A percentile compares a stretch with the other conserved stretches of the same genome.
phyloP scores from a whole-genome alignment of 495 filamentous ascomycete species.

The Podospora bellae-mahoneyi region DNA sequence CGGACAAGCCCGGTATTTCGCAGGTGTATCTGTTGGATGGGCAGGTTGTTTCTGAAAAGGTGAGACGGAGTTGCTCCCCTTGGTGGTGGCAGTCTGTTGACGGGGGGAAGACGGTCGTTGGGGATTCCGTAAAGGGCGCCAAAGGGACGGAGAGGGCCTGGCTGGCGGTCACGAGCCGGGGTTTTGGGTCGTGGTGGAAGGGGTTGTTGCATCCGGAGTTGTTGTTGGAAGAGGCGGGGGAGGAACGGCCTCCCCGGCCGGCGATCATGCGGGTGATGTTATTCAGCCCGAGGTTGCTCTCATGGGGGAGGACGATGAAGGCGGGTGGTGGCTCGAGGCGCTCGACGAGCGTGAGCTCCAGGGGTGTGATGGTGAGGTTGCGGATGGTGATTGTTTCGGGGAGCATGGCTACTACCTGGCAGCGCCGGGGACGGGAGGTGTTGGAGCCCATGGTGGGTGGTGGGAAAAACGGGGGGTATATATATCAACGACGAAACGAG shows the following conservation, averaged over 20 bases:
- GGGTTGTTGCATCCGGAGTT: slow-evolving; percentile 9
- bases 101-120: slow-evolving; percentile 36
- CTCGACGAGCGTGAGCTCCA: slow-evolving; percentile 72
- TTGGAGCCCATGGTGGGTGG: slow-evolving; percentile 20
- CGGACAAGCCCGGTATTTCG: slow-evolving; percentile 37
- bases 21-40: slow-evolving; percentile 36
- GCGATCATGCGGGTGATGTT: slow-evolving; percentile 52
- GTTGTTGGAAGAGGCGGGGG: neutral
- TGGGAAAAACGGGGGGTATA: neutral
- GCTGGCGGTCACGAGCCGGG: slow-evolving; percentile 16
- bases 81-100: slow-evolving; percentile 22
- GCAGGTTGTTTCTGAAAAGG: slow-evolving; percentile 39
- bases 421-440: slow-evolving; percentile 11
- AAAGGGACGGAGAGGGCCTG: slow-evolving; percentile 38
- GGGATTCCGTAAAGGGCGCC: slow-evolving; percentile 36
- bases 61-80: slow-evolving; percentile 43
- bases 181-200: slow-evolving; percentile 23
- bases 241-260: slow-evolving; percentile 4
- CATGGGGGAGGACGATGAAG: neutral
- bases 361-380: slow-evolving; percentile 72
- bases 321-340: slow-evolving; percentile 50
- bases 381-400: slow-evolving; percentile 67
- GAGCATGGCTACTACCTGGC: slow-evolving; percentile 23
- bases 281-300: slow-evolving; percentile 41
- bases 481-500: neutral